Evolutionary conservation across 768 basidiomycete species (phyloP).

Genomic region (Neoboletus brunneissimus): DNA sequence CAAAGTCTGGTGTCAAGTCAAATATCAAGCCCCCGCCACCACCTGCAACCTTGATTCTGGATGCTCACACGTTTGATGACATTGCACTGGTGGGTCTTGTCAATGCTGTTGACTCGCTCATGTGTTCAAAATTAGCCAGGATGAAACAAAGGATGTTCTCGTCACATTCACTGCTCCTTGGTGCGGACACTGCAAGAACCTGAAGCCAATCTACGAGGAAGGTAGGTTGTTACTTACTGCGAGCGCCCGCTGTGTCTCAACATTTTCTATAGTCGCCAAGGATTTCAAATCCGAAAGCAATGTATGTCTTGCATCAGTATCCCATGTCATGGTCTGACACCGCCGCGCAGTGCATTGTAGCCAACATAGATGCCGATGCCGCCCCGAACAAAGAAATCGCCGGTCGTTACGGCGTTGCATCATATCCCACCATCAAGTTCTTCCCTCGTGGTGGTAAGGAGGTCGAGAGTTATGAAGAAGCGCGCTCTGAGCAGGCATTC

Average conservation of each 20-base stretch:
- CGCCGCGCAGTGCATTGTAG: constrained; percentile 70
- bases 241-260: not conserved
- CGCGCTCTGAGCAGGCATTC: constrained; percentile 72
- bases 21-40: constrained; percentile 84
- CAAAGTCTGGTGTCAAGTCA: constrained; percentile 80
- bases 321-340: constrained; percentile 6
- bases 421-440: constrained; percentile 95
- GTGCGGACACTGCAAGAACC: constrained; percentile 93
- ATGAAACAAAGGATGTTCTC: constrained; percentile 74
- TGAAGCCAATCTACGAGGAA: constrained; percentile 87
- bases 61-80: constrained; percentile 70
- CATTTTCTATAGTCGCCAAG: constrained; percentile 54
- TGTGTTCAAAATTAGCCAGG: constrained; percentile 36
- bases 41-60: constrained; percentile 63
- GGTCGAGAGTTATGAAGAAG: constrained; percentile 65
- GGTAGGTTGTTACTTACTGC: constrained; percentile 36
- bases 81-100: constrained; percentile 56
- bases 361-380: constrained; percentile 89
- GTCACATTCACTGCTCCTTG: constrained; percentile 83
- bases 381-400: constrained; percentile 72
- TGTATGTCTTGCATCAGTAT: constrained; percentile 40
- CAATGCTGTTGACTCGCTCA: not conserved
- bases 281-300: constrained; percentile 76
- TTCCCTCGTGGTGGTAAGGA: constrained; percentile 74
- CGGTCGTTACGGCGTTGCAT: constrained; percentile 63